A percentile compares a stretch with the other conserved stretches of the same genome.
Evolutionary conservation across 1,139 yeast species (phyloP).

Genomic region (Insectozyma bohioensis): DNA sequence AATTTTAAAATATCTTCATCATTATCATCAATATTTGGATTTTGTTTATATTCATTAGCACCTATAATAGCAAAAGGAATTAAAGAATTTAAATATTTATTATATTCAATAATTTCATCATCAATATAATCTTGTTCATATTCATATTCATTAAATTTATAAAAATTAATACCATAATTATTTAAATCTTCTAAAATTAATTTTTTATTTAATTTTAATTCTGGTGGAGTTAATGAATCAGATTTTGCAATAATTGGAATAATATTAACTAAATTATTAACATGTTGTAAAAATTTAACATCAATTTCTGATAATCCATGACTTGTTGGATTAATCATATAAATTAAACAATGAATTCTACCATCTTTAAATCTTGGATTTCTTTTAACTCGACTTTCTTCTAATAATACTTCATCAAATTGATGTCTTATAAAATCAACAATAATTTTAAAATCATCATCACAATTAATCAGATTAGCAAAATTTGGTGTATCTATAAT

Average conservation of each 20-base stretch:
- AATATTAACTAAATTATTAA: conserved; percentile 42
- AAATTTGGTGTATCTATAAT: conserved; percentile 71
- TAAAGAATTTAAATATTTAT: conserved; percentile 43
- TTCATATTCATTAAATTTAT: conserved; percentile 50
- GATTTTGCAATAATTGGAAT: conserved; percentile 46
- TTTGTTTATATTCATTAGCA: conserved; percentile 42
- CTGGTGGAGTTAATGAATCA: conserved; percentile 40
- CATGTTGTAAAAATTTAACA: conserved; percentile 39
- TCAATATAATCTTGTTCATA: conserved; percentile 48
- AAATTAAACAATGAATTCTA: conserved; percentile 46
- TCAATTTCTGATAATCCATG: conserved; percentile 48
- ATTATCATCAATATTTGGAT: conserved; percentile 34
- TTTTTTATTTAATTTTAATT: conserved; percentile 35
- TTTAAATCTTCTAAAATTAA: conserved; percentile 45
- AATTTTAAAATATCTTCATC: conserved; percentile 40
- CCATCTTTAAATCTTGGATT: conserved; percentile 50
- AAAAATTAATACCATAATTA: conserved; percentile 40
- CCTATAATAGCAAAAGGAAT: conserved; percentile 46
- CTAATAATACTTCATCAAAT: conserved; percentile 50
- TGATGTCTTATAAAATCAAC: conserved; percentile 52
- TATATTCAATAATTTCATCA: conserved; percentile 50
- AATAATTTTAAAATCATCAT: conserved; percentile 43
- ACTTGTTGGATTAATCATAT: conserved; percentile 49
- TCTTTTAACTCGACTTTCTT: conserved; percentile 48
- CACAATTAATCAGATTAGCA: conserved; percentile 63